phyloP scores from a whole-genome alignment of 352 stramenopile species.

The Pythium utonaiense region DNA sequence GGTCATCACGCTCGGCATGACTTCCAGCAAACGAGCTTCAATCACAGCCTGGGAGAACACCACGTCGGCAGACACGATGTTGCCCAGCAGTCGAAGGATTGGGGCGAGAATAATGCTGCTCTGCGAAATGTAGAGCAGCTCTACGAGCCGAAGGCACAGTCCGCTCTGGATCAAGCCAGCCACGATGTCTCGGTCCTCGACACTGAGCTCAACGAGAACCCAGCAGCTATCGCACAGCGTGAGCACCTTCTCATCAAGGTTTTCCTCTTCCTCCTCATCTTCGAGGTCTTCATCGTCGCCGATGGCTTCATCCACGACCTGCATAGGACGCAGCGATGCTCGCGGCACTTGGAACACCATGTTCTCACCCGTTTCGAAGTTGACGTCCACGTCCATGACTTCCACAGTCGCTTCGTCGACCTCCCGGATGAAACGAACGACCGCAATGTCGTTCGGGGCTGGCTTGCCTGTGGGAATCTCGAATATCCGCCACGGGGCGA shows the following conservation, averaged over 20 bases:
- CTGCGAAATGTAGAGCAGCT: conserved; percentile 81
- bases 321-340: conserved; percentile 55
- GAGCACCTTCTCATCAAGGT: conserved; percentile 82
- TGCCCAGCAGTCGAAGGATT: conserved; percentile 70
- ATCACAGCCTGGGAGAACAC: conserved; percentile 72
- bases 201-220: conserved; percentile 77
- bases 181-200: conserved; percentile 68
- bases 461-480: conserved; percentile 79
- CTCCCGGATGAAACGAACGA: conserved; percentile 78
- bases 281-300: conserved; percentile 68
- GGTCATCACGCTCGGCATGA: conserved; percentile 80
- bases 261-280: conserved; percentile 66
- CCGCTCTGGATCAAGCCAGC: conserved; percentile 54
- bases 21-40: conserved; percentile 71
- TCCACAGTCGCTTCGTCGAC: conserved; percentile 73
- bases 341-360: conserved; percentile 72
- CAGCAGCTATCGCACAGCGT: conserved; percentile 85
- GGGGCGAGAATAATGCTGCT: conserved; percentile 80
- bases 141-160: conserved; percentile 68
- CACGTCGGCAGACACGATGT: conserved; percentile 82
- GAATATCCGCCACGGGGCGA: conserved; percentile 83
- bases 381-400: conserved; percentile 85
- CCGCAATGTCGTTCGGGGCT: conserved; percentile 77
- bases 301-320: conserved; percentile 78
- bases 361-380: conserved; percentile 86